Evolutionary conservation across 2,329 filamentous ascomycete genomes (phyloP).

Genomic region (Colletotrichum sublineola): DNA sequence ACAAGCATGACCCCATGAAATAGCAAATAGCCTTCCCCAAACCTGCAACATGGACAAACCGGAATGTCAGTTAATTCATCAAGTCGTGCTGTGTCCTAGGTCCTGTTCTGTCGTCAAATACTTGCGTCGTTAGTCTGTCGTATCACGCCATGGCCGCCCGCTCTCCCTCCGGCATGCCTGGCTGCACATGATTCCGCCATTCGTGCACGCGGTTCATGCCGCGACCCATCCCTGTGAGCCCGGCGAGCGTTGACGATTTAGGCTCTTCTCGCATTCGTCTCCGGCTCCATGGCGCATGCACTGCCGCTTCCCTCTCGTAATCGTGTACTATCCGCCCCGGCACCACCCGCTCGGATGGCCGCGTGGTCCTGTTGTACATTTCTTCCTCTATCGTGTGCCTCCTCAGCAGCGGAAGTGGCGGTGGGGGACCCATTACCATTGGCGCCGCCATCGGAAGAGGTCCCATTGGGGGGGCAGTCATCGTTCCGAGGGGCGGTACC

Average conservation of each 20-base stretch:
- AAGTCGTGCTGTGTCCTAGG: conserved; percentile 23
- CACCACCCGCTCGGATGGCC: conserved; percentile 49
- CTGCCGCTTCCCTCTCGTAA: conserved; percentile 52
- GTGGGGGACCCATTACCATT: conserved; percentile 38
- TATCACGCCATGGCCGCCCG: conserved; percentile 14
- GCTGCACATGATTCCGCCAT: conserved; percentile 63
- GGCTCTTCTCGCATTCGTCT: conserved; percentile 48
- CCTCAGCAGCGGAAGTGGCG: conserved; percentile 51
- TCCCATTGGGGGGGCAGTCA: conserved; percentile 23
- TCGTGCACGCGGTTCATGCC: conserved; percentile 63
- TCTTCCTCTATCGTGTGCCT: conserved; percentile 59
- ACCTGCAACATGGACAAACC: conserved; percentile 24
- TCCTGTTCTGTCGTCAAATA: conserved; percentile 17
- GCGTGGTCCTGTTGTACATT: conserved; percentile 52
- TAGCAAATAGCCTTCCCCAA: conserved; percentile 5
- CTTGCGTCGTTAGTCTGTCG: conserved; percentile 20
- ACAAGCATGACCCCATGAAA: conserved; percentile 30
- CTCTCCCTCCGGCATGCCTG: conserved; percentile 56
- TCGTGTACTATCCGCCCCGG: conserved; percentile 47
- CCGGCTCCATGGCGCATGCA: conserved; percentile 48
- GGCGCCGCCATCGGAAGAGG: conserved; percentile 28
- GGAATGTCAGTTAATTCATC: conserved; percentile 13
- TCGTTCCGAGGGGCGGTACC: conserved; percentile 46
- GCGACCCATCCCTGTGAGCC: conserved; percentile 59
- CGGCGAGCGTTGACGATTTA: conserved; percentile 61